Conservation (phyloP, 176 grass and related monocot genomes). For the Typha latifolia region DNA sequence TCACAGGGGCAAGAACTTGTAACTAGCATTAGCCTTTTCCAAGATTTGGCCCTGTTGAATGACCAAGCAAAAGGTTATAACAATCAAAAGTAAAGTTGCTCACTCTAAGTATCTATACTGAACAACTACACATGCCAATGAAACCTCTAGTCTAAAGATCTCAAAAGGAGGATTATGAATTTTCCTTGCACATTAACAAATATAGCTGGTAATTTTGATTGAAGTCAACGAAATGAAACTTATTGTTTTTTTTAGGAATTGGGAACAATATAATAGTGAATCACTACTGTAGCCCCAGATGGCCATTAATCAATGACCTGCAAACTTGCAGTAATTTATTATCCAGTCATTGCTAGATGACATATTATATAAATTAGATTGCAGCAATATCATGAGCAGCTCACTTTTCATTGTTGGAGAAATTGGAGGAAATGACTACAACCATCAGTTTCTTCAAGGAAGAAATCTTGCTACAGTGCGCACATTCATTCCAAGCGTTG, state of each 20-base stretch:
- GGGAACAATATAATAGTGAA: too few relatives aligned
- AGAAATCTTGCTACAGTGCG: constrained; percentile 17
- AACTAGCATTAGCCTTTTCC: neutral
- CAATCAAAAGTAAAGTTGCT: neutral
- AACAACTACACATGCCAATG: too few relatives aligned
- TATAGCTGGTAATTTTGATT: too few relatives aligned
- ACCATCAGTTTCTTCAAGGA: constrained; percentile 29
- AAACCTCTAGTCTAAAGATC: too few relatives aligned
- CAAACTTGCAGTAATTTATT: neutral
- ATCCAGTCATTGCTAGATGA: constrained; percentile 1
- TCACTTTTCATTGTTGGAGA: constrained; percentile 42
- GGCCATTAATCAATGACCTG: neutral
- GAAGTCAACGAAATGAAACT: too few relatives aligned
- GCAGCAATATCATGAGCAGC: constrained; percentile 1
- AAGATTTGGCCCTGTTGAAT: neutral
- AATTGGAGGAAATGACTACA: constrained; percentile 75
- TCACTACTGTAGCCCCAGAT: neutral
- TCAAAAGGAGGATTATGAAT: too few relatives aligned
- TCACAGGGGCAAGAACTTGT: neutral
- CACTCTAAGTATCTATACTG: neutral
- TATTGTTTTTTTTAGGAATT: too few relatives aligned
- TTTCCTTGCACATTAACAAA: too few relatives aligned
- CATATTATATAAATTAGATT: neutral
- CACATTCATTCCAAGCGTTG: constrained; percentile 35
- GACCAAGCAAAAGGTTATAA: neutral